Base-by-base conservation (phyloP, 192 early-diverging fungal species). In the Podila horticola region DNA sequence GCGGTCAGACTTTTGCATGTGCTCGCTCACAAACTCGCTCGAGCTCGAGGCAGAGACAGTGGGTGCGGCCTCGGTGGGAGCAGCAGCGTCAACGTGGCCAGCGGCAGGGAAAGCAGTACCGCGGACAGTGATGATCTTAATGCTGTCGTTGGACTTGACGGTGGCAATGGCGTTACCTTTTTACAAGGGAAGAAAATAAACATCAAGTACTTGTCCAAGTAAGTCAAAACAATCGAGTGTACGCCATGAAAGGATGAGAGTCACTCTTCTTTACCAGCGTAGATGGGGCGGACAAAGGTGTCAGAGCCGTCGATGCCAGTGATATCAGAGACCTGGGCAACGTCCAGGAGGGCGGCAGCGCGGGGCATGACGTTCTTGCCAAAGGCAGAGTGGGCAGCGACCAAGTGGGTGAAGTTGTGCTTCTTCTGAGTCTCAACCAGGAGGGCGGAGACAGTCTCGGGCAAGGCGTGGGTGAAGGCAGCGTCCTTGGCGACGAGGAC, bases 331-430 rank as follows among this genome's bases (percentile, higher is more conserved):
- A 99, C 86, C 77, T 92, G 93, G 75, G 92, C 92, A 64, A 97
- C 93, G 74, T 99, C 96, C 69, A 97, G 84, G 22, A 97, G 76
- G 24, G 97, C 97, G 41, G 96, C 96, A 64, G 92, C 91, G n/a
- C 97, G 92, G 28, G 97, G 97, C 76, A 98, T 77, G 34, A 97
- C 86, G 86, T 97, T 99, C 92, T 98, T 98, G 45, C 95, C 95
- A 75, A 94, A 94, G 11, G 96, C 92, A 36, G 93, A 89, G 86
- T 97, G 95, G 8, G 93, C 86, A 8, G 94, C 94, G 60, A 99
- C 84, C 57, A 99, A 86, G 83, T 99, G 96, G 59, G 95, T 91
- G 83, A 94, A 92, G 29, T 79, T 83, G 33, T 86, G 79, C 64
- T 90, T 87, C 84, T 95, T 91, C 69, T 92, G 92, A 48, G 90